phyloP scores from a whole-genome alignment of 73 alveolate genomes.

The Tetrahymena malaccensis region DNA sequence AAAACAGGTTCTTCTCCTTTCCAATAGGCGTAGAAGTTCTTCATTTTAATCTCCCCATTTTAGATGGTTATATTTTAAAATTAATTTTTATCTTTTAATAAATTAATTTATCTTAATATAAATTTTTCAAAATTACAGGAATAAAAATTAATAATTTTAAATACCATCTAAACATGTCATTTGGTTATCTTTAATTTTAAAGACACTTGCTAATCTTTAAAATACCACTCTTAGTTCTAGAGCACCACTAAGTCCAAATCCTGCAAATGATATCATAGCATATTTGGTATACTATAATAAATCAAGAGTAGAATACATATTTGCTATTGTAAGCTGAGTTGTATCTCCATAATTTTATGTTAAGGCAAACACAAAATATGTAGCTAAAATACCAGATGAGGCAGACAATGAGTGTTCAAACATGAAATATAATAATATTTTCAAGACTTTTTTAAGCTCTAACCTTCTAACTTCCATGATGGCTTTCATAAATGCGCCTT shows the following conservation, averaged over 20 bases:
- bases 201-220: background rate
- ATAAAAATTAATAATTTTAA: too few species aligned
- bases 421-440: background rate
- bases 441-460: background rate
- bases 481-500: background rate
- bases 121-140: background rate
- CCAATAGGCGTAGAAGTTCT: constrained; percentile 17
- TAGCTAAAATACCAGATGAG: background rate
- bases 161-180: background rate
- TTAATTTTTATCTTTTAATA: background rate
- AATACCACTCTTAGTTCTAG: background rate
- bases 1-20: constrained; percentile 31
- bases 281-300: background rate
- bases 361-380: background rate
- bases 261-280: background rate
- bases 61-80: background rate
- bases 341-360: background rate
- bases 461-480: background rate
- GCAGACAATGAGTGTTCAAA: background rate
- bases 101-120: background rate
- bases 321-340: background rate
- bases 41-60: background rate
- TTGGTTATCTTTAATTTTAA: background rate
- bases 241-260: background rate
- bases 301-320: background rate